Base-by-base conservation (phyloP, 2,329 filamentous ascomycete species). In the Graphiopsis chlorocephala region DNA sequence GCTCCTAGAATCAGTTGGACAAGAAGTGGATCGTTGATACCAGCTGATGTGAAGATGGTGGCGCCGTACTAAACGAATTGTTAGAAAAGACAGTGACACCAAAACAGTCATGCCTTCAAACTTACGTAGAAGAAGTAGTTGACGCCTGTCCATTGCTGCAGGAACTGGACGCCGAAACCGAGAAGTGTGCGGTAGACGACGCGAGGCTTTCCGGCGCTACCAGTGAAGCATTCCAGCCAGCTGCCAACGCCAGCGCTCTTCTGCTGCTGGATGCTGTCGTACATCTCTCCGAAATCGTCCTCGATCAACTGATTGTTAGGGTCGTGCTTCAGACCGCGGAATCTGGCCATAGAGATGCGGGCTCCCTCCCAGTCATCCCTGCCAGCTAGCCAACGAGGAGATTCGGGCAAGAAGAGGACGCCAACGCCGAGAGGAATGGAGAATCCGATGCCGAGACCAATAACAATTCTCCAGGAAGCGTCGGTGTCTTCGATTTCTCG, bases 91-190 rank as follows among this genome's bases (percentile, higher is more conserved):
- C n/a, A 45, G 14, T n/a, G 23, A 45, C 1, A 15, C 12, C 2
- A 45, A 8, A 45, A n/a, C n/a, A n/a, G 5, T 7, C 38, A 45
- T 0, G n/a, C 8, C 38, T 20, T 0, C n/a, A 20, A 6, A n/a
- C 50, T 53, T 20, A 53, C 50, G 74, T 82, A 82, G 76, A 82
- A 66, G 61, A 66, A 64, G 64, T 60, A 66, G 68, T 80, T 81
- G 67, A 78, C 77, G 38, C 79, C 79, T 5, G 79, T 79, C 17
- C 81, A 73, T 68, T 82, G 80, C 67, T 82, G 81, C 38, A 82
- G 71, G 26, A 79, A 79, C 68, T 83, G 79, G 2, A 81, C 69
- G 28, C 70, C 67, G 50, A 82, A 74, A 33, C 81, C 80, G 2
- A 83, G 76, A 56, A 78, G 55, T 23, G 78, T 78, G 65, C 81